Conservation (phyloP, 805 yeast species). For the Kazachstania bromeliacearum region DNA sequence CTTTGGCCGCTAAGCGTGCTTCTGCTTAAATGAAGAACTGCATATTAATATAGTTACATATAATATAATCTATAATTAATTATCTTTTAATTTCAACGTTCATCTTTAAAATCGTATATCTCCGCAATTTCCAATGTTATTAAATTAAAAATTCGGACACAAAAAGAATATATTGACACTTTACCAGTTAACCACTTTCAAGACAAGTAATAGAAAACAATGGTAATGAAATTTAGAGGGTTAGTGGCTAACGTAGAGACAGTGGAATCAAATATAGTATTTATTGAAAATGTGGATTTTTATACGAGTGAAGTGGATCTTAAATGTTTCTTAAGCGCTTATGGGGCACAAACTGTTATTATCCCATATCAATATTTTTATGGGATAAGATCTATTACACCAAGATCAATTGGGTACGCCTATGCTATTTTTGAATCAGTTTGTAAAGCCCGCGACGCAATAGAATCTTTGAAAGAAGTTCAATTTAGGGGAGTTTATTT, state of each 20-base stretch:
- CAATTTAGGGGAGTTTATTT: slow-evolving; percentile 38
- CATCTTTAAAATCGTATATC: too few species aligned
- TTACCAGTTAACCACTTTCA: too few species aligned
- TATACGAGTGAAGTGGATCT: slow-evolving; percentile 46
- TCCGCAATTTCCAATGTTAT: too few species aligned
- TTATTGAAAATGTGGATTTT: slow-evolving; percentile 46
- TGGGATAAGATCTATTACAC: slow-evolving; percentile 33
- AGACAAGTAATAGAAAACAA: too few species aligned
- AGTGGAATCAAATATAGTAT: slow-evolving; percentile 31
- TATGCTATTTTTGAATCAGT: slow-evolving; percentile 68
- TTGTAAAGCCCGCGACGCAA: slow-evolving; percentile 56
- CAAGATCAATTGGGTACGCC: slow-evolving; percentile 55
- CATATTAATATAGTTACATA: background rate
- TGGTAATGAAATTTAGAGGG: background rate
- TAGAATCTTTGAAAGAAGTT: slow-evolving; percentile 54
- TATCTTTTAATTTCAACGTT: too few species aligned
- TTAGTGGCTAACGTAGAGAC: background rate
- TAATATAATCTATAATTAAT: too few species aligned
- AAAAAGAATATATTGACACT: too few species aligned
- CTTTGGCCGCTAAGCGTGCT: slow-evolving; percentile 75
- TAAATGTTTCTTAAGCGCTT: slow-evolving; percentile 35
- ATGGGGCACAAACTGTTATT: slow-evolving; percentile 36
- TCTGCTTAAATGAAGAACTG: slow-evolving; percentile 22
- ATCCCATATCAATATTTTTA: slow-evolving; percentile 48
- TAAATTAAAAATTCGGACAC: too few species aligned